These are phyloP conservation scores for Diaporthe sp. DNA, from an alignment of 2,329 filamentous ascomycete genomes.

Conservation along the genomic window DNA sequence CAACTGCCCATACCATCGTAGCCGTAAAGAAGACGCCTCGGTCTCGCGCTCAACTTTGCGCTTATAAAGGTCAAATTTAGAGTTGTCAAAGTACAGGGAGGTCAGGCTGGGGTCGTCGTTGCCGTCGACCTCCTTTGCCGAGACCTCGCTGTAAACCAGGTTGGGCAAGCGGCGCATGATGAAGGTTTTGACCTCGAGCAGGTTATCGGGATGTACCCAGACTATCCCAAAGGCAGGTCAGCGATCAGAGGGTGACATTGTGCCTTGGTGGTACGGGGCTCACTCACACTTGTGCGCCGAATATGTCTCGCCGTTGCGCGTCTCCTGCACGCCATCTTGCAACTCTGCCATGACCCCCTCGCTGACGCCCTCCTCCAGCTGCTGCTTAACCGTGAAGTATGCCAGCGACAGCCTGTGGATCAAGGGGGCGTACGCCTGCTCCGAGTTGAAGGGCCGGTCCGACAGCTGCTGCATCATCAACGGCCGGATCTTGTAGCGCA, in stretches of 20 bases:
- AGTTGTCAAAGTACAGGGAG: slow-evolving; percentile 95
- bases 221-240: slow-evolving; percentile 64
- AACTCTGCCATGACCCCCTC: slow-evolving; percentile 40
- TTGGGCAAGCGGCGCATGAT: slow-evolving; percentile 92
- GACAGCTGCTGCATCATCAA: slow-evolving; percentile 91
- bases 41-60: slow-evolving; percentile 84
- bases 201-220: slow-evolving; percentile 96
- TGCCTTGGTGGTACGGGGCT: not conserved
- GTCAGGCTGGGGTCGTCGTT: slow-evolving; percentile 91
- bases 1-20: slow-evolving; percentile 93
- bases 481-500: slow-evolving; percentile 88
- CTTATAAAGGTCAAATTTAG: slow-evolving; percentile 87
- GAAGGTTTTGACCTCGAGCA: slow-evolving; percentile 96
- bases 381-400: slow-evolving; percentile 94
- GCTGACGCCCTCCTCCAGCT: slow-evolving; percentile 72
- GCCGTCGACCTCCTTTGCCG: slow-evolving; percentile 84
- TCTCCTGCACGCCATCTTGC: slow-evolving; percentile 54
- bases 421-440: slow-evolving; percentile 88
- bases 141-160: slow-evolving; percentile 91
- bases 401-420: slow-evolving; percentile 93
- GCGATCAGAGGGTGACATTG: slow-evolving; percentile 36
- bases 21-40: slow-evolving; percentile 84
- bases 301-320: slow-evolving; percentile 79
- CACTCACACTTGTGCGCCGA: slow-evolving; percentile 86
- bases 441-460: slow-evolving; percentile 94